phyloP scores from a whole-genome alignment of 805 yeast genomes.

The Candida germanica region DNA sequence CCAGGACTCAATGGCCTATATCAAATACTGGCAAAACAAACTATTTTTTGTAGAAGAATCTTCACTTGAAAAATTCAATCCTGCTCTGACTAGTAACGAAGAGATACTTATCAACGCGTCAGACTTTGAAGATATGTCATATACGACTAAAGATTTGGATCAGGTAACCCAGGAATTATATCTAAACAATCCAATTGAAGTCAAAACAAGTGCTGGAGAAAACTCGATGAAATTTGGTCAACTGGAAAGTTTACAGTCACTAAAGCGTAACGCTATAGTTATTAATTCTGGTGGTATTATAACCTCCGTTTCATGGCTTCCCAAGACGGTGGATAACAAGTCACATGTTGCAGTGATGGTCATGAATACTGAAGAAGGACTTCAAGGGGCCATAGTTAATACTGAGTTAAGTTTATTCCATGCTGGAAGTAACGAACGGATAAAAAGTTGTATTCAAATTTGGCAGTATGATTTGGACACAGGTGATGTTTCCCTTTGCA shows the following conservation, averaged over 20 bases:
- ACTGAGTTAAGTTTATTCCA: slow-evolving; percentile 32
- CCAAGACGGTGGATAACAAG: slow-evolving; percentile 15
- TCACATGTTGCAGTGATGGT: slow-evolving; percentile 53
- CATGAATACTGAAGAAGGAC: slow-evolving; percentile 29
- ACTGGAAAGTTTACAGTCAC: neutral
- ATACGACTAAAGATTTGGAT: neutral
- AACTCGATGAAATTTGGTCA: neutral
- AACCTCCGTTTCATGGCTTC: slow-evolving; percentile 54
- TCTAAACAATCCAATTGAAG: neutral
- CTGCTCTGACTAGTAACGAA: no score
- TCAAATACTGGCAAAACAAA: slow-evolving; percentile 49
- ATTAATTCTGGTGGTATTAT: slow-evolving; percentile 45
- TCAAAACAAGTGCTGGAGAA: neutral
- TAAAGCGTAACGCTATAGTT: slow-evolving; percentile 1
- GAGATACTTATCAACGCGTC: neutral
- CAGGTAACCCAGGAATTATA: neutral
- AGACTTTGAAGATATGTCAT: neutral
- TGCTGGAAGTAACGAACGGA: slow-evolving; percentile 5
- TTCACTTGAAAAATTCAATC: neutral
- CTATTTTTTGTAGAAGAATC: slow-evolving; percentile 41
- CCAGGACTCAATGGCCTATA: slow-evolving; percentile 39
- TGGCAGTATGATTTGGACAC: slow-evolving; percentile 35
- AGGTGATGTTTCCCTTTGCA: slow-evolving; percentile 22
- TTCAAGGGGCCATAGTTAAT: slow-evolving; percentile 13
- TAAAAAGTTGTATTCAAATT: slow-evolving; percentile 43